Percentiles rank a stretch among this genome's conserved stretches.
Evolutionary conservation across 1,139 yeast species (phyloP).

Genomic region (Magnusiomyces ingens): DNA sequence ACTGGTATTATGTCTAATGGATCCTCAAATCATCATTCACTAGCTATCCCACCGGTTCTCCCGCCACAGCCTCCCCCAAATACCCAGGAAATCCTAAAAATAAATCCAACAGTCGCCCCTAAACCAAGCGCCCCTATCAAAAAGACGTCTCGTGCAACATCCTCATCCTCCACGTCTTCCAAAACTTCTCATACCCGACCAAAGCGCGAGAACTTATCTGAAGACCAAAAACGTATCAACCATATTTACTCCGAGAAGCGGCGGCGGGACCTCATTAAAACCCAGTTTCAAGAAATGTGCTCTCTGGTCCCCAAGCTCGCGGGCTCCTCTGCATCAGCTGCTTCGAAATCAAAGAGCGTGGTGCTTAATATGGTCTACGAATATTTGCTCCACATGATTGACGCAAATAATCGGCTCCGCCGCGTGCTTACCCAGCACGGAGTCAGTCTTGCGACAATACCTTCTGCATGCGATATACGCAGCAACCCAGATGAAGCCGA

Average conservation of each 20-base stretch:
- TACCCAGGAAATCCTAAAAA: neutral
- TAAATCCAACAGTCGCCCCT: neutral
- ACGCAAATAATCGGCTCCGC: conserved; percentile 17
- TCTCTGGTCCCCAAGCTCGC: conserved; percentile 32
- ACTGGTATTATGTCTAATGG: too few relatives aligned
- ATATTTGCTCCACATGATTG: conserved; percentile 26
- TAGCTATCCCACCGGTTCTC: neutral
- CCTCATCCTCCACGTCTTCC: neutral
- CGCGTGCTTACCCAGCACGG: neutral
- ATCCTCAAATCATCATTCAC: too few relatives aligned
- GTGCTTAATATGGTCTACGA: conserved; percentile 33
- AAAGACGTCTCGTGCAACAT: neutral
- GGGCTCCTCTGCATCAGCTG: conserved; percentile 10
- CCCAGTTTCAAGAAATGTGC: conserved; percentile 35
- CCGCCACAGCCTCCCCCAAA: neutral
- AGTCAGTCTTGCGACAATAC: neutral
- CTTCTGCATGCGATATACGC: neutral
- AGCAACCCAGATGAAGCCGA: too few relatives aligned
- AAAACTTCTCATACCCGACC: neutral
- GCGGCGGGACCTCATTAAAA: conserved; percentile 63
- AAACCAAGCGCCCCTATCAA: neutral
- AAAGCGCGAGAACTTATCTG: conserved; percentile 42
- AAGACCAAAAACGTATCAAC: conserved; percentile 62
- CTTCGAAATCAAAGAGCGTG: conserved; percentile 31
- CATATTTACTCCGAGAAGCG: conserved; percentile 74